A percentile compares a stretch with the other conserved stretches of the same genome.
Conservation (phyloP, 805 yeast species). For the Metschnikowia dekortorum region DNA sequence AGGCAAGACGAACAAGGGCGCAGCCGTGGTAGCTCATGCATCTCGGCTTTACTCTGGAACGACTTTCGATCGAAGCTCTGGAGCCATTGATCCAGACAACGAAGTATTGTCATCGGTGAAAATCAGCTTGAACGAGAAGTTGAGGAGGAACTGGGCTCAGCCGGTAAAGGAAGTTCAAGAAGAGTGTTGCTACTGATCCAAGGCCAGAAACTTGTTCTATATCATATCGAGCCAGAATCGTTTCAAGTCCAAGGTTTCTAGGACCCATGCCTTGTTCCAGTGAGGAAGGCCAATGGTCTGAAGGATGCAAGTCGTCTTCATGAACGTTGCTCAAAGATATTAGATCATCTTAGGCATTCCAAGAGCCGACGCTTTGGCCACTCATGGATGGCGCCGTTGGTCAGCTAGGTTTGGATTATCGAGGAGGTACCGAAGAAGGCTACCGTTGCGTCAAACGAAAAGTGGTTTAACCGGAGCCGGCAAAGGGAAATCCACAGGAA, state of each 20-base stretch:
- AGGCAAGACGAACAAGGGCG: conserved; percentile 72
- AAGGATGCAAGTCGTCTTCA: conserved; percentile 85
- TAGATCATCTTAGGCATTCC: conserved; percentile 76
- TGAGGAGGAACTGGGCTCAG: conserved; percentile 19
- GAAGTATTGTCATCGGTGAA: conserved; percentile 22
- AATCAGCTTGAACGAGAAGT: conserved; percentile 16
- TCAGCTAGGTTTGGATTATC: conserved; percentile 91
- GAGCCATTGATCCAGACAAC: conserved; percentile 32
- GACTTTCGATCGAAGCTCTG: conserved; percentile 22
- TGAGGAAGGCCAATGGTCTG: conserved; percentile 79
- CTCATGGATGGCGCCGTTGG: conserved; percentile 81
- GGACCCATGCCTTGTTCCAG: conserved; percentile 84
- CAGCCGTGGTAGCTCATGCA: conserved; percentile 59
- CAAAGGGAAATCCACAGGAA: too few relatives aligned
- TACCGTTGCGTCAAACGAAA: too few relatives aligned
- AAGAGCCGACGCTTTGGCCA: conserved; percentile 59
- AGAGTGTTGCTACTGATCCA: conserved; percentile 14
- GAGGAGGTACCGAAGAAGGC: conserved; percentile 78
- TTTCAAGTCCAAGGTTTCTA: conserved; percentile 87
- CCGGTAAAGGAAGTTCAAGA: conserved; percentile 18
- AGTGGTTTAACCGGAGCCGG: too few relatives aligned
- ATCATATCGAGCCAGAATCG: conserved; percentile 60
- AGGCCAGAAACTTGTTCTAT: conserved; percentile 15
- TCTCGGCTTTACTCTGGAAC: conserved; percentile 47
- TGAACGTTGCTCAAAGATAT: conserved; percentile 95